phyloP scores from a whole-genome alignment of 164 flowering plant species.

The Nymphaea thermarum region DNA sequence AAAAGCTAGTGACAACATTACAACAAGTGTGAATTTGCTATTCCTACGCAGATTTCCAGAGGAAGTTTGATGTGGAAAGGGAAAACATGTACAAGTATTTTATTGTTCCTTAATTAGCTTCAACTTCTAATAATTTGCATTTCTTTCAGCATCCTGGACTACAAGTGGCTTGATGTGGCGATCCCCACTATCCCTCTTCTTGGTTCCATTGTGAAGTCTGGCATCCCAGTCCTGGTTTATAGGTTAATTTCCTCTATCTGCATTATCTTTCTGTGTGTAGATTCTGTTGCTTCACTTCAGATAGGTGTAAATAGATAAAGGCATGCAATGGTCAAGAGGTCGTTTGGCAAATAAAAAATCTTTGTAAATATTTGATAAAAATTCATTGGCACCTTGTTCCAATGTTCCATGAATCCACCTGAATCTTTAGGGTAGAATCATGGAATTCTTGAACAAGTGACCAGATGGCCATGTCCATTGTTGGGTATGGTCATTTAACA shows the following conservation, averaged over 20 bases:
- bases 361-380: no score
- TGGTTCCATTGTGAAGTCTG: constrained; percentile 49
- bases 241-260: constrained; percentile 12
- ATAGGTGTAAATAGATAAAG: no score
- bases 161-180: constrained; percentile 64
- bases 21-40: not conserved
- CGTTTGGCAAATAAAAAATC: not conserved
- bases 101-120: not conserved
- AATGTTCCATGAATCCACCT: no score
- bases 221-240: constrained; percentile 34
- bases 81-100: no score
- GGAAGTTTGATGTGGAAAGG: no score
- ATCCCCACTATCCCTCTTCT: constrained; percentile 64
- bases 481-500: no score
- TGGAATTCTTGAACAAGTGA: not conserved
- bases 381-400: no score
- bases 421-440: not conserved
- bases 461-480: no score
- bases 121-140: not conserved
- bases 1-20: not conserved
- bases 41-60: not conserved
- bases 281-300: not conserved
- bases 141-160: constrained; percentile 26
- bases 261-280: not conserved
- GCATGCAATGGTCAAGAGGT: no score